Evolutionary conservation across 345 rosid genomes (phyloP).

Genomic region (Hypericum perforatum): DNA sequence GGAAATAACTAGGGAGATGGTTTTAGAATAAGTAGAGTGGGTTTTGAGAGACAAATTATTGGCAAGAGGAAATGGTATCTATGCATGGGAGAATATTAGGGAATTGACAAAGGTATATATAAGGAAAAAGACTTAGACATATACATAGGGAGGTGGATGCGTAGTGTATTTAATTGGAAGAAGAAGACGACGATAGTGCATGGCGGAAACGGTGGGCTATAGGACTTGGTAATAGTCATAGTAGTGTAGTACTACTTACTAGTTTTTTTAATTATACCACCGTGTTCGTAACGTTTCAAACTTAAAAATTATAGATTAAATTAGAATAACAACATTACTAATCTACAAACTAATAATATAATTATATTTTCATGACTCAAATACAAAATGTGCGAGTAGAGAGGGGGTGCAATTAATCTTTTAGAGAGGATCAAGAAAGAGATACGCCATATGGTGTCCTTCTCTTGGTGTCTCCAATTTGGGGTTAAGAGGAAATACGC

Average conservation of each 20-base stretch:
- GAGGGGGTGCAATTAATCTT: too few relatives aligned
- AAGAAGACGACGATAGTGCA: too few relatives aligned
- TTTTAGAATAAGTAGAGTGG: background rate
- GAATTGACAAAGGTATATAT: constrained; percentile 18
- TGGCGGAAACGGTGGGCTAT: too few relatives aligned
- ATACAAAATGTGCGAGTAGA: too few relatives aligned
- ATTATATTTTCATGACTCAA: too few relatives aligned
- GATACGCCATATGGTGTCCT: constrained; percentile 28
- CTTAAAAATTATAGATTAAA: too few relatives aligned
- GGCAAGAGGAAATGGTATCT: constrained; percentile 6
- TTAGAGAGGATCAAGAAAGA: background rate
- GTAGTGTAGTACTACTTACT: too few relatives aligned
- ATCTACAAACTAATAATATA: too few relatives aligned
- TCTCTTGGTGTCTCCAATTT: constrained; percentile 18
- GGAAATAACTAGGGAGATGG: constrained; percentile 9
- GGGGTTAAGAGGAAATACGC: constrained; percentile 24
- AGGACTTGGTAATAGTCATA: too few relatives aligned
- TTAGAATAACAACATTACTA: too few relatives aligned
- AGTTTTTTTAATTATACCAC: too few relatives aligned
- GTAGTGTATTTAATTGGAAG: background rate
- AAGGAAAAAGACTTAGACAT: constrained; percentile 7
- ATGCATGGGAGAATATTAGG: constrained; percentile 48
- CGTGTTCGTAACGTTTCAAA: too few relatives aligned
- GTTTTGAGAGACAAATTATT: constrained; percentile 12
- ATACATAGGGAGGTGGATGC: background rate